Percentiles rank a stretch among this genome's conserved stretches.
Evolutionary conservation across 2,329 filamentous ascomycete genomes (phyloP).

Genomic region (Monilinia laxa): DNA sequence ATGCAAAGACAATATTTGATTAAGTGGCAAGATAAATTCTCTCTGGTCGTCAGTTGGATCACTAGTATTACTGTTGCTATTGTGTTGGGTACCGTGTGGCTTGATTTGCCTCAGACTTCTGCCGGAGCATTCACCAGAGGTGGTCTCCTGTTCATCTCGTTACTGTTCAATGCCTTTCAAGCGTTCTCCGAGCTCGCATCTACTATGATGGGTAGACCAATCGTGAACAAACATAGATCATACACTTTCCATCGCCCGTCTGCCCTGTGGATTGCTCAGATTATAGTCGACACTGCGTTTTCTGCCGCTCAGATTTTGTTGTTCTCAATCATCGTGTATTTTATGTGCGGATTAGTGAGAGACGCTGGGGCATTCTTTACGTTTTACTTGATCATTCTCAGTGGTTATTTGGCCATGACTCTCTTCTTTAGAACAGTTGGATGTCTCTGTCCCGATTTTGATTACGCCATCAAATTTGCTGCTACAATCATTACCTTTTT

Average conservation of each 20-base stretch:
- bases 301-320: constrained; percentile 67
- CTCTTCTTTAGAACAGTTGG: constrained; percentile 75
- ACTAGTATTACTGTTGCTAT: constrained; percentile 72
- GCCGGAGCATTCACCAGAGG: constrained; percentile 76
- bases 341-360: constrained; percentile 69
- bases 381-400: constrained; percentile 69
- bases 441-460: constrained; percentile 75
- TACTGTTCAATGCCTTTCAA: constrained; percentile 86
- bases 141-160: constrained; percentile 75
- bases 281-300: constrained; percentile 75
- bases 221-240: constrained; percentile 81
- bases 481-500: constrained; percentile 79
- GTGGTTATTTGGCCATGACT: constrained; percentile 70
- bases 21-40: constrained; percentile 82
- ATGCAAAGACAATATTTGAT: constrained; percentile 82
- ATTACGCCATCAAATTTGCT: constrained; percentile 81
- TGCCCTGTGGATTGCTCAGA: constrained; percentile 80
- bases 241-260: constrained; percentile 83
- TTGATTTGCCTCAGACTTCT: constrained; percentile 63
- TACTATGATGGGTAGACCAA: constrained; percentile 72
- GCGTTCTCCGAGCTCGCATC: constrained; percentile 75
- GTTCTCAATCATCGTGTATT: constrained; percentile 76
- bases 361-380: constrained; percentile 76
- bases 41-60: constrained; percentile 70
- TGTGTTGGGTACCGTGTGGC: constrained; percentile 76